These are phyloP conservation scores for Neoboletus brunneissimus DNA, from an alignment of 768 basidiomycete species.

Conservation along the genomic window DNA sequence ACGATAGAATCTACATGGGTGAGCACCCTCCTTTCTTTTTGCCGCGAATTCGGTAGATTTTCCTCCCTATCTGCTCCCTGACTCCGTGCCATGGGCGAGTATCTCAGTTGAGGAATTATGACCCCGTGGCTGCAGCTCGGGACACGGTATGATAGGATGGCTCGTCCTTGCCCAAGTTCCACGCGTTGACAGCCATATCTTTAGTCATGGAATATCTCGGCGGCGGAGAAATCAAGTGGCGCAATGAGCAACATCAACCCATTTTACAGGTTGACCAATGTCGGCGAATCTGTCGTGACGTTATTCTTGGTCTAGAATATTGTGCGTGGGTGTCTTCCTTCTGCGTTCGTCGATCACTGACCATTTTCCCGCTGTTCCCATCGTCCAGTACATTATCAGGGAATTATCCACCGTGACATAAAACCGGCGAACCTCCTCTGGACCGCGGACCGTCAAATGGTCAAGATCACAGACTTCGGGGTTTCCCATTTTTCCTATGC, in stretches of 20 bases:
- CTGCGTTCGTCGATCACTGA: constrained; percentile 5
- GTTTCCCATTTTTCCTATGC: constrained; percentile 95
- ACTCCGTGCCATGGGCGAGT: constrained; percentile 28
- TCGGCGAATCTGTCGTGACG: constrained; percentile 86
- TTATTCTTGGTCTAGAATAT: constrained; percentile 92
- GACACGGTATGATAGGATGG: constrained; percentile 31
- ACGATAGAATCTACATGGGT: constrained; percentile 93
- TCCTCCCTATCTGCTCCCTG: constrained; percentile 22
- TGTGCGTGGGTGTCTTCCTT: constrained; percentile 51
- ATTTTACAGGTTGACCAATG: constrained; percentile 82
- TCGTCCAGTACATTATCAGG: constrained; percentile 84
- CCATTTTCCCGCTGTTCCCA: background rate
- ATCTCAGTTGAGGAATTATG: constrained; percentile 31
- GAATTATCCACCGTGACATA: constrained; percentile 99
- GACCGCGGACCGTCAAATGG: constrained; percentile 78
- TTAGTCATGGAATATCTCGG: constrained; percentile 95
- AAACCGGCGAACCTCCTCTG: constrained; percentile 97
- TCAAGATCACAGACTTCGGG: constrained; percentile 98
- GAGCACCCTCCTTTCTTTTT: constrained; percentile 35
- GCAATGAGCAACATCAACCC: constrained; percentile 58
- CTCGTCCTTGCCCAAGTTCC: constrained; percentile 5
- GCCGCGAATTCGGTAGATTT: constrained; percentile 13
- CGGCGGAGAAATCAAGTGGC: constrained; percentile 95
- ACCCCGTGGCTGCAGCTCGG: constrained; percentile 33
- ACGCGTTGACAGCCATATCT: constrained; percentile 20